phyloP scores from a whole-genome alignment of 306 rosid species.

The Vigna hirtella region DNA sequence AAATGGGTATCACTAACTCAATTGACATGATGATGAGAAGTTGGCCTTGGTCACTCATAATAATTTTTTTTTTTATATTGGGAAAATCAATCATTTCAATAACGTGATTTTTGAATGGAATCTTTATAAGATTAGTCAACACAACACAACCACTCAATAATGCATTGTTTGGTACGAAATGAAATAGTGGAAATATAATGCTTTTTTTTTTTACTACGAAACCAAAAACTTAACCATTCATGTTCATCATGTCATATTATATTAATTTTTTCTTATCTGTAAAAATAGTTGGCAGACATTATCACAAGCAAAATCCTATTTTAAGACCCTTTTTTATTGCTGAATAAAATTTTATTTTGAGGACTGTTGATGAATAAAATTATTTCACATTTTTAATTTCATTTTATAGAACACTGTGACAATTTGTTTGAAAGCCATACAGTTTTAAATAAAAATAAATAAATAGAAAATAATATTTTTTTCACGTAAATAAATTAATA shows the following conservation, averaged over 20 bases:
- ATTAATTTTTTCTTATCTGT: neutral
- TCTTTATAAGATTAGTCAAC: neutral
- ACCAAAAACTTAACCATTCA: neutral
- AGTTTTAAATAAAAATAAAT: too few relatives aligned
- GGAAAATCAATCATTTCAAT: neutral
- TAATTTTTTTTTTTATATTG: too few relatives aligned
- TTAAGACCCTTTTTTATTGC: neutral
- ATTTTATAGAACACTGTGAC: too few relatives aligned
- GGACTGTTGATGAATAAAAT: too few relatives aligned
- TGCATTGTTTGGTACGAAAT: constrained; percentile 29
- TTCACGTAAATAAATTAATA: too few relatives aligned
- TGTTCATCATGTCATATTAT: neutral
- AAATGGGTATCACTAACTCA: too few relatives aligned
- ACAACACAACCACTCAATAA: constrained; percentile 20
- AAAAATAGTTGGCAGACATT: neutral
- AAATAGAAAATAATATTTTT: too few relatives aligned
- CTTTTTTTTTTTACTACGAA: too few relatives aligned
- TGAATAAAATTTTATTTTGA: neutral
- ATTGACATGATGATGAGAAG: too few relatives aligned
- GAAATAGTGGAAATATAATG: too few relatives aligned
- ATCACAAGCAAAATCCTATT: neutral
- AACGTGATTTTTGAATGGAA: neutral
- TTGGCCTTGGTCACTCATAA: neutral
- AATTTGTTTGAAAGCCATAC: too few relatives aligned
- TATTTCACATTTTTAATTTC: too few relatives aligned